These are phyloP conservation scores for Diaporthe citri DNA, from an alignment of 2,329 filamentous ascomycete species.

Conservation along the genomic window DNA sequence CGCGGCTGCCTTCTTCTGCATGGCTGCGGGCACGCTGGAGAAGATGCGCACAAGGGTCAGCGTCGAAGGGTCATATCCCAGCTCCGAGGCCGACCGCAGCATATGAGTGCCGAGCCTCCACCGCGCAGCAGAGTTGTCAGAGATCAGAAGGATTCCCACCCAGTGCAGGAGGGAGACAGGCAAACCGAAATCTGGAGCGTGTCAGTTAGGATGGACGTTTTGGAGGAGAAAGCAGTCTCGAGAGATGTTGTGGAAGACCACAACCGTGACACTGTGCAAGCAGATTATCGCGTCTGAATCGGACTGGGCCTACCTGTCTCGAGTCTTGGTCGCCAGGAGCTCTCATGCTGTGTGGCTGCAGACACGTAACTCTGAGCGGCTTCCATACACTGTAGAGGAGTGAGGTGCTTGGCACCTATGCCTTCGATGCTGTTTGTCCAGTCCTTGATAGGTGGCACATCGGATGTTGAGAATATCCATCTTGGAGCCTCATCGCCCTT, in stretches of 20 bases:
- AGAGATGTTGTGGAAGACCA: background rate
- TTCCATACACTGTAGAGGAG: constrained; percentile 43
- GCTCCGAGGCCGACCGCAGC: constrained; percentile 49
- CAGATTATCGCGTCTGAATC: too few species aligned
- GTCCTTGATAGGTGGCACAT: constrained; percentile 47
- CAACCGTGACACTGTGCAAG: too few species aligned
- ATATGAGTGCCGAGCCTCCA: constrained; percentile 50
- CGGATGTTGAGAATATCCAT: constrained; percentile 44
- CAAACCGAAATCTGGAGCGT: constrained; percentile 43
- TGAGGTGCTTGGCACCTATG: constrained; percentile 41
- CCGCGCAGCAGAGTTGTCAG: constrained; percentile 24
- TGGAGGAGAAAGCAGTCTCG: background rate
- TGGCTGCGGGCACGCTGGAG: constrained; percentile 29
- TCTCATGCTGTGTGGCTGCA: constrained; percentile 42
- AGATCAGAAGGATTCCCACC: constrained; percentile 46
- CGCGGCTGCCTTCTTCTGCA: constrained; percentile 41
- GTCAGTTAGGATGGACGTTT: background rate
- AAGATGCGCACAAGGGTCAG: constrained; percentile 49
- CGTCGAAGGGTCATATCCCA: constrained; percentile 53
- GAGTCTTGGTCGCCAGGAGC: constrained; percentile 45
- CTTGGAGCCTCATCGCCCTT: constrained; percentile 6
- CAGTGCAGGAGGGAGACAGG: constrained; percentile 51
- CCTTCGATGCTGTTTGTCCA: constrained; percentile 42
- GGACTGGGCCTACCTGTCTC: constrained; percentile 38
- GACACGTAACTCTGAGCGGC: constrained; percentile 45